A percentile compares a stretch with the other conserved stretches of the same genome.
phyloP scores from a whole-genome alignment of 441 rosid species.

The Pelargonium myrrhifolium region DNA sequence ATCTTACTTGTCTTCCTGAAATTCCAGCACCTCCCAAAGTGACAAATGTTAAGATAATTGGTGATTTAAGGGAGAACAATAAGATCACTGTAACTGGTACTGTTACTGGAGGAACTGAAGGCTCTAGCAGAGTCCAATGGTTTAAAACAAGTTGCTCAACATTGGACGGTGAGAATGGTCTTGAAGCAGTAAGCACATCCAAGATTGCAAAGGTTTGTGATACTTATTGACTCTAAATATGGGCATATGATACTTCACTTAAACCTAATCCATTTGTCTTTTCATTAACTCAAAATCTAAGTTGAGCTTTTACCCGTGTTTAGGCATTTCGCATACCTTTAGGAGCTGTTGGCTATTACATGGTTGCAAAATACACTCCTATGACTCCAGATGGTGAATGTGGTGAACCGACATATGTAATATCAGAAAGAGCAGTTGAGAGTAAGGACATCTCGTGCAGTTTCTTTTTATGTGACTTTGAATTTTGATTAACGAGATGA shows the following conservation, averaged over 20 bases:
- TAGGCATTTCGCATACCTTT: conserved; percentile 95
- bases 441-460: conserved; percentile 43
- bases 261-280: conserved; percentile 3
- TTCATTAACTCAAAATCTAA: conserved; percentile 19
- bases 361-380: conserved; percentile 87
- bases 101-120: conserved; percentile 93
- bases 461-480: conserved; percentile 3
- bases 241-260: not conserved
- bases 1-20: conserved; percentile 17
- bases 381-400: conserved; percentile 81
- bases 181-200: conserved; percentile 76
- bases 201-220: conserved; percentile 78
- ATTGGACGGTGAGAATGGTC: conserved; percentile 53
- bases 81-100: conserved; percentile 74
- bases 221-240: conserved; percentile 8
- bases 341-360: conserved; percentile 83
- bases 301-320: conserved; percentile 24
- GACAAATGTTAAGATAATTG: conserved; percentile 72
- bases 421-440: conserved; percentile 70
- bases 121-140: conserved; percentile 97
- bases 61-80: conserved; percentile 82
- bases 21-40: conserved; percentile 94
- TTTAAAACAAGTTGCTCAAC: conserved; percentile 57
- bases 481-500: not conserved
- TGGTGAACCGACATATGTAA: conserved; percentile 75